Conservation (phyloP, 108 stramenopile species). For the Chaetoceros muelleri region DNA sequence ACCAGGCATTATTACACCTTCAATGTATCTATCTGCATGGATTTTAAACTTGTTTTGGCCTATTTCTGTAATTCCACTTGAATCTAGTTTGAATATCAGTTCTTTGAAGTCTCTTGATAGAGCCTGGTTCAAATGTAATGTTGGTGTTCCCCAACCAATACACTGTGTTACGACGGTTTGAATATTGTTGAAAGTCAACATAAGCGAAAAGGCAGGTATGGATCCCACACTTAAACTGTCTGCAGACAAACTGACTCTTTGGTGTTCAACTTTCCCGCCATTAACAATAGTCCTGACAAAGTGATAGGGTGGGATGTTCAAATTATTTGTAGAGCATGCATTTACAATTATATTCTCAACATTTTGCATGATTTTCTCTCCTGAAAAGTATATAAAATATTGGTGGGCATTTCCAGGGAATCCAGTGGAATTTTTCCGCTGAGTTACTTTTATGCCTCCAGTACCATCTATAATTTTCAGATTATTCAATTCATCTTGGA, state of each 20-base stretch:
- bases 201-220: slow-evolving; percentile 21
- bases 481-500: slow-evolving; percentile 36
- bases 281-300: slow-evolving; percentile 43
- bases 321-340: slow-evolving; percentile 6
- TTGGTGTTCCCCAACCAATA: slow-evolving; percentile 31
- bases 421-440: slow-evolving; percentile 25
- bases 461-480: slow-evolving; percentile 23
- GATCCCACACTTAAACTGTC: slow-evolving; percentile 36
- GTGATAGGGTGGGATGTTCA: slow-evolving; percentile 12
- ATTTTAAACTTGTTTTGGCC: slow-evolving; percentile 15
- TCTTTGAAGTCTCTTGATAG: slow-evolving; percentile 22
- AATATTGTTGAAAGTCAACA: slow-evolving; percentile 18
- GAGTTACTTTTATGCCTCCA: slow-evolving; percentile 39
- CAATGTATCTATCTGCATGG: slow-evolving; percentile 16
- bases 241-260: slow-evolving; percentile 38
- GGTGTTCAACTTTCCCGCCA: slow-evolving; percentile 56
- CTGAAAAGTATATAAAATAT: slow-evolving; percentile 67
- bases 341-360: slow-evolving; percentile 31
- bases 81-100: slow-evolving; percentile 9
- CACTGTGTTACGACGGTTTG: slow-evolving; percentile 41
- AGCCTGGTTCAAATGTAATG: slow-evolving; percentile 37
- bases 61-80: slow-evolving; percentile 4
- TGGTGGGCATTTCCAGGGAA: slow-evolving; percentile 43
- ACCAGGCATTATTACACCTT: slow-evolving; percentile 19
- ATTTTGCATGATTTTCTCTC: slow-evolving; percentile 37